Conservation (phyloP, 768 basidiomycete genomes). For the Exidia glandulosa region DNA sequence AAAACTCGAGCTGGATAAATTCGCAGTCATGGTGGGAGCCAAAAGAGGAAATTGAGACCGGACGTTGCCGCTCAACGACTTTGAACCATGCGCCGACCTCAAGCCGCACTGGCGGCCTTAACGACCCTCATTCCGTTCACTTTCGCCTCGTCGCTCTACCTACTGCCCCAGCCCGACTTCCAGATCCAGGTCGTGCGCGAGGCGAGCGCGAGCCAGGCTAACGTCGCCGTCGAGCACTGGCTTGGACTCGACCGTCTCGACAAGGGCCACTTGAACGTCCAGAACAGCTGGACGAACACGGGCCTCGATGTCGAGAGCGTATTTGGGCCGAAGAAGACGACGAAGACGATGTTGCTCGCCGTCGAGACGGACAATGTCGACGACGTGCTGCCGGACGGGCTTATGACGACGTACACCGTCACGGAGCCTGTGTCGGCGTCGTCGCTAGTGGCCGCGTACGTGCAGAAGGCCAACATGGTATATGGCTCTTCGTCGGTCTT, state of each 20-base stretch:
- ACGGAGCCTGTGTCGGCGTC: not conserved
- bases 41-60: too few relatives aligned
- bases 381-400: not conserved
- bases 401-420: not conserved
- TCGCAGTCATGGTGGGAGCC: too few relatives aligned
- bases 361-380: not conserved
- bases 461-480: not conserved
- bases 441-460: not conserved
- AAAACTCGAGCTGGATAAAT: too few relatives aligned
- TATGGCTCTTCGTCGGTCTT: not conserved
- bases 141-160: not conserved
- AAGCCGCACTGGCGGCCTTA: too few relatives aligned
- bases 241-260: not conserved
- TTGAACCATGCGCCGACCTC: too few relatives aligned
- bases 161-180: not conserved
- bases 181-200: not conserved
- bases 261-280: not conserved
- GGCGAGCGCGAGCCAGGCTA: not conserved
- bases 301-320: not conserved
- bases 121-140: not conserved
- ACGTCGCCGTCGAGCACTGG: not conserved
- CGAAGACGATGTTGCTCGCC: not conserved
- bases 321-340: not conserved
- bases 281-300: not conserved
- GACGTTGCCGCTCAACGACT: too few relatives aligned